Base-by-base conservation (phyloP, 768 basidiomycete genomes). In the Boletus rex-veris region DNA sequence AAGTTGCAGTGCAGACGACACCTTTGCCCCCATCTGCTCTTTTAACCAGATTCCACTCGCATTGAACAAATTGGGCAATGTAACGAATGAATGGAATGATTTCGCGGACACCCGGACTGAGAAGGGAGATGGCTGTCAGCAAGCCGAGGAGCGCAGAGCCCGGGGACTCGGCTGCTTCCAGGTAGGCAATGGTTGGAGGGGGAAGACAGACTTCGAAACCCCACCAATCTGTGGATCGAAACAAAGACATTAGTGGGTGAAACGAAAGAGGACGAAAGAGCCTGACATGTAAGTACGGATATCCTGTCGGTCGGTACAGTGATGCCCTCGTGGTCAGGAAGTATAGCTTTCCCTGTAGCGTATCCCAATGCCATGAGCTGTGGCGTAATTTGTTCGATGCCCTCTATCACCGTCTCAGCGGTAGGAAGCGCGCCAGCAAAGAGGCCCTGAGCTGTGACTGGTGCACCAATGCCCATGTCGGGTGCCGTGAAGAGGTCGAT, bases 1-100 rank as follows among this genome's bases (percentile, higher is more conserved):
- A 94, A n/a, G 92, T 95, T 7, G 92, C 87, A 45, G 90, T 87
- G 64, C 92, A 91, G 33, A 94, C 84, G 36, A 93, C 92, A 18
- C 92, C 92, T 62, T 81, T 68, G 1, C 92, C 91, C 47, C 73
- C 63, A 60, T 93, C 77, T 60, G 86, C 81, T 19, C 64, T 71
- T 62, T 80, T 77, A 65, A 94, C 88, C 38, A 77, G 52, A 43
- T 68, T 71, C 76, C 83, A 92, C 64, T 95, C 90, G 41, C 80
- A 82, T 59, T 93, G 86, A 58, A 89, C 73, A 69, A 83, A 93
- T 58, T 87, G 85, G 15, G 87, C 76, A 47, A 92, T 83, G 72
- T 92, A 93, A 30, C 90, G 88, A 61, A 91, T 76, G 65, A 92
- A 90, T 0, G 92, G 92, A 3, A 93, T 73, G 41, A 93, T 82